Percentiles rank a stretch among this genome's conserved stretches.
phyloP scores from a whole-genome alignment of 148 eudicot species.

The Camellia granthamiana region DNA sequence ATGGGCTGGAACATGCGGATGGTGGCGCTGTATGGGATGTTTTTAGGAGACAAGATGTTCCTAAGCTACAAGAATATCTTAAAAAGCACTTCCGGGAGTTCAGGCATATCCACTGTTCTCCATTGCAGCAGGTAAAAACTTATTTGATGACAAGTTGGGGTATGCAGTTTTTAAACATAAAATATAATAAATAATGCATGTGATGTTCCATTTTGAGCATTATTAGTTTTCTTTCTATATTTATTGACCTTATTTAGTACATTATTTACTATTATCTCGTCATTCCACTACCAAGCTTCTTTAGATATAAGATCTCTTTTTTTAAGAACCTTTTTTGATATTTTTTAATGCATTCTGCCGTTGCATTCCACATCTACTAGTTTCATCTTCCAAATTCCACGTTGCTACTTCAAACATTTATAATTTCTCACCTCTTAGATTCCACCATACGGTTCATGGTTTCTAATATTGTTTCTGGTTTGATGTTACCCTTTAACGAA shows the following conservation, averaged over 20 bases:
- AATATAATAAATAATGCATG: neutral
- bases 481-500: too few species aligned
- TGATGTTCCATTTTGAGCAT: neutral
- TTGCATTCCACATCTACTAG: too few species aligned
- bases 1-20: slow-evolving; percentile 27
- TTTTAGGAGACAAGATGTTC: slow-evolving; percentile 42
- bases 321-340: too few species aligned
- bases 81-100: slow-evolving; percentile 41
- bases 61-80: slow-evolving; percentile 39
- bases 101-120: slow-evolving; percentile 32
- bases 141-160: neutral
- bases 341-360: too few species aligned
- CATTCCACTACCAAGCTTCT: too few species aligned
- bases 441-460: too few species aligned
- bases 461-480: too few species aligned
- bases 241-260: neutral
- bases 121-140: slow-evolving; percentile 27
- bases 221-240: neutral
- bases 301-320: too few species aligned
- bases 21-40: slow-evolving; percentile 56
- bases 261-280: too few species aligned
- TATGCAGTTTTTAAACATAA: neutral
- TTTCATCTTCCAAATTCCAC: too few species aligned
- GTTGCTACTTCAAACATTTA: too few species aligned
- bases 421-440: too few species aligned